These are phyloP conservation scores for Colletotrichum lentis DNA, from an alignment of 2,329 filamentous ascomycete genomes.

Conservation along the genomic window DNA sequence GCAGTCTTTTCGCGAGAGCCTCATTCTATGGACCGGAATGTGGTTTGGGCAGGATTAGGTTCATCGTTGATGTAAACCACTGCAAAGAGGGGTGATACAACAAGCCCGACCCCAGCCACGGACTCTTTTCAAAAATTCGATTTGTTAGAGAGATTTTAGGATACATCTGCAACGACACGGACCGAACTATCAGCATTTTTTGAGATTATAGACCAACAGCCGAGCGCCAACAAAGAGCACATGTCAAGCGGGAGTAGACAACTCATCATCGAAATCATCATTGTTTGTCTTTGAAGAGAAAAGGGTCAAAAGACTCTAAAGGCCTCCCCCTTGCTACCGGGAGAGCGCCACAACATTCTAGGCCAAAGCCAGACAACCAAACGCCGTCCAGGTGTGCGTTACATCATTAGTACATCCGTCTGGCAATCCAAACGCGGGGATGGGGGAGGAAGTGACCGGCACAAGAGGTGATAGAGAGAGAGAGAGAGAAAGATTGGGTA, in stretches of 20 bases:
- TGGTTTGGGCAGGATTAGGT: too few species aligned
- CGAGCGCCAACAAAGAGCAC: background rate
- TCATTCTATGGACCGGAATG: background rate
- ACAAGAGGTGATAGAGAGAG: constrained; percentile 9
- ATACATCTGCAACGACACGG: too few species aligned
- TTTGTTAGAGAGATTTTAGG: background rate
- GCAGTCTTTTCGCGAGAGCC: background rate
- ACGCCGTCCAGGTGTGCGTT: constrained; percentile 31
- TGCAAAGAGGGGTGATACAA: background rate
- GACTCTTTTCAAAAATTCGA: background rate
- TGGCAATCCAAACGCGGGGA: constrained; percentile 7
- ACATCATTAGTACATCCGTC: constrained; percentile 37
- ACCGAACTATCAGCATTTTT: background rate
- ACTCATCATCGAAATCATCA: background rate
- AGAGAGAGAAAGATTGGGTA: background rate
- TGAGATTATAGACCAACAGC: background rate
- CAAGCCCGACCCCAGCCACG: background rate
- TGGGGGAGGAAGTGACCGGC: constrained; percentile 33
- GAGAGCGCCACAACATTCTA: constrained; percentile 29
- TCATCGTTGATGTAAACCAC: background rate
- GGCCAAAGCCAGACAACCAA: constrained; percentile 3
- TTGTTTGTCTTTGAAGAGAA: background rate
- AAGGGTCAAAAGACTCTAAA: background rate
- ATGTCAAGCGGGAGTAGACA: background rate
- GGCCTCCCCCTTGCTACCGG: constrained; percentile 4